Evolutionary conservation across 73 alveolate genomes (phyloP), one percentile per base, ranked within the genome.

Genomic region (Paramecium biaurelia): DNA sequence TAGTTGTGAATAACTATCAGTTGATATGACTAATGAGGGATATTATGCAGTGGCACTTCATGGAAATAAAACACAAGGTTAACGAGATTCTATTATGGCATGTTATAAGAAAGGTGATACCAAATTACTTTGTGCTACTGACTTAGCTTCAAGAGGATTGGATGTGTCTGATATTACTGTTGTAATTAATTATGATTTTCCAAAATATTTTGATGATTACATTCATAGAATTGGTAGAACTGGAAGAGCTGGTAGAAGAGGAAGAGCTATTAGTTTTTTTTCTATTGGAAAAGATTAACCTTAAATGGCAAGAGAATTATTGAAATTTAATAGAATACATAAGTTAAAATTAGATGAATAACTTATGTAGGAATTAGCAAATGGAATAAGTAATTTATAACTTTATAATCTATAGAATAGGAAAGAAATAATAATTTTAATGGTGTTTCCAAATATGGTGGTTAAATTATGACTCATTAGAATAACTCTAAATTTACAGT

Each of bases 201-300:
- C 99, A 11, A 86, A 74, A 74, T 95, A 95, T 76, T 94, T 95
- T 24, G 98, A 97, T 93, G 99, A 97, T 89, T 98, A 98, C 92
- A 94, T 98, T 53, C 99, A 98, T 85, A 92, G 99, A 87, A 96
- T 98, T 9, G 99, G 99, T 11, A 97, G 99, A 87, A 98, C 99
- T 4, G 99, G 97, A 1, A 92, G 99, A 86, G 99, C 99, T 0
- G 99, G 99, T 12, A 92, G 95, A 43, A 70, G 57, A n/a, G 99
- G 99, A 43, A 26, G 53, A 28, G 95, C 98, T 3, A 76, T 63
- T 56, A 56, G 96, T 20, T 86, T 96, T 34, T 93, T 96, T 10
- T 8, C 70, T 11, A 8, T 23, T n/a, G 90, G 28, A 2, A 47
- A 45, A 43, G 90, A 79, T 92, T 92, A 34, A 87, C 95, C 32